These are phyloP conservation scores for Begonia masoniana DNA, from an alignment of 306 rosid species.

Conservation along the genomic window DNA sequence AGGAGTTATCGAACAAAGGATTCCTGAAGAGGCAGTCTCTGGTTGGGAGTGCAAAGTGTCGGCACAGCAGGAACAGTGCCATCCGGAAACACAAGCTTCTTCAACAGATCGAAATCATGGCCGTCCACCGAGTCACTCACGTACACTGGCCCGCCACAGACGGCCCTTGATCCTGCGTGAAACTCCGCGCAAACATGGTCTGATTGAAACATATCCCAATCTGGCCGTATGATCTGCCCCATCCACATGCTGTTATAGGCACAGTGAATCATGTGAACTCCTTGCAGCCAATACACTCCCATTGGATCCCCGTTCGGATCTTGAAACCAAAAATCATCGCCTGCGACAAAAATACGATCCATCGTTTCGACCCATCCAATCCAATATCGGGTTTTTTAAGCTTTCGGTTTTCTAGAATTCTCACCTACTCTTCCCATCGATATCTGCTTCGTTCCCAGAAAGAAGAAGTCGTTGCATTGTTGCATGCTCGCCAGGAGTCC, in stretches of 20 bases:
- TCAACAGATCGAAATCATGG: slow-evolving; percentile 62
- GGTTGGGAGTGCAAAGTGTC: slow-evolving; percentile 66
- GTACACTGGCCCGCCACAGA: slow-evolving; percentile 72
- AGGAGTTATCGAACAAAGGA: slow-evolving; percentile 53
- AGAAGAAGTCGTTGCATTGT: slow-evolving; percentile 89
- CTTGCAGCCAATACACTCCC: slow-evolving; percentile 81
- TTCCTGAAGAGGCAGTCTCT: slow-evolving; percentile 78
- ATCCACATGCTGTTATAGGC: slow-evolving; percentile 95
- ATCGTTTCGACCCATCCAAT: not conserved
- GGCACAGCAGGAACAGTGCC: slow-evolving; percentile 70
- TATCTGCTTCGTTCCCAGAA: slow-evolving; percentile 64
- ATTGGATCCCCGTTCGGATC: slow-evolving; percentile 87
- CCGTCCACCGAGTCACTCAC: slow-evolving; percentile 62
- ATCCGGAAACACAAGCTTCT: slow-evolving; percentile 73
- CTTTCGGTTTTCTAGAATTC: not conserved
- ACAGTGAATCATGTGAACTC: slow-evolving; percentile 84
- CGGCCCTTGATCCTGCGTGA: slow-evolving; percentile 84
- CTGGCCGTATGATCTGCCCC: slow-evolving; percentile 81
- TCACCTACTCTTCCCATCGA: slow-evolving; percentile 70
- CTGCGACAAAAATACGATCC: slow-evolving; percentile 10
- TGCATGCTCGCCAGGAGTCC: slow-evolving; percentile 90
- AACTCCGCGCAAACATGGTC: slow-evolving; percentile 69
- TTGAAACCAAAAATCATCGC: slow-evolving; percentile 92
- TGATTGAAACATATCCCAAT: slow-evolving; percentile 97
- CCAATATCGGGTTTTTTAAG: not conserved